Conservation (phyloP, 148 eudicot genomes). For the Gaultheria prostrata region DNA sequence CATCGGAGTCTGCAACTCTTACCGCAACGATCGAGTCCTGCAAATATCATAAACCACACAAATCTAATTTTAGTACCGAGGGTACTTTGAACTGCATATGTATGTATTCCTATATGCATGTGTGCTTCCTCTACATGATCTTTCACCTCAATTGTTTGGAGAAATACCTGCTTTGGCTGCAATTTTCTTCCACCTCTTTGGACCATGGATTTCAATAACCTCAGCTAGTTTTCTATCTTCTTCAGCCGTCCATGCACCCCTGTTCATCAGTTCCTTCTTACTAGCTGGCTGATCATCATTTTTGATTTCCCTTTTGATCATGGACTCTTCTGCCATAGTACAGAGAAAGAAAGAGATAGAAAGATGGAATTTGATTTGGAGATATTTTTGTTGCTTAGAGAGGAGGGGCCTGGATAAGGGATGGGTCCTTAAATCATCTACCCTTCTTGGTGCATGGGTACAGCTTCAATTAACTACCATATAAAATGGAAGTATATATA, state of each 20-base stretch:
- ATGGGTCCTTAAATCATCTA: constrained; percentile 19
- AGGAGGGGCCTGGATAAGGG: neutral
- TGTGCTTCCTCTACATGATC: neutral
- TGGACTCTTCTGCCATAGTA: neutral
- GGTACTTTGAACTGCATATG: neutral
- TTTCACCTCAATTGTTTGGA: neutral
- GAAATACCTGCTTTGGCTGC: constrained; percentile 52
- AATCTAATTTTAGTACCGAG: neutral
- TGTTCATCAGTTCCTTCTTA: constrained; percentile 35
- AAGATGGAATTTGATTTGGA: neutral
- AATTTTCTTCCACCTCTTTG: constrained; percentile 54
- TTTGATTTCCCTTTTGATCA: neutral
- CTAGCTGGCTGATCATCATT: neutral
- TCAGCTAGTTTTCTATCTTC: constrained; percentile 53
- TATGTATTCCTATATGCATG: no score
- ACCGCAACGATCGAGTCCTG: constrained; percentile 64
- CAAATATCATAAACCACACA: neutral
- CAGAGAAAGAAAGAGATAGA: constrained; percentile 15
- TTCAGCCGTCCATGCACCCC: constrained; percentile 72
- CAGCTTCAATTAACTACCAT: constrained; percentile 14
- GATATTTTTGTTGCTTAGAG: neutral
- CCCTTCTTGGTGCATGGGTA: constrained; percentile 17
- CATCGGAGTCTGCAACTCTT: constrained; percentile 81
- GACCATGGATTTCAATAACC: constrained; percentile 46
- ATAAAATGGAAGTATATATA: neutral